These are phyloP conservation scores for Penicillium alfredii DNA, from an alignment of 495 filamentous ascomycete species.

Conservation along the genomic window DNA sequence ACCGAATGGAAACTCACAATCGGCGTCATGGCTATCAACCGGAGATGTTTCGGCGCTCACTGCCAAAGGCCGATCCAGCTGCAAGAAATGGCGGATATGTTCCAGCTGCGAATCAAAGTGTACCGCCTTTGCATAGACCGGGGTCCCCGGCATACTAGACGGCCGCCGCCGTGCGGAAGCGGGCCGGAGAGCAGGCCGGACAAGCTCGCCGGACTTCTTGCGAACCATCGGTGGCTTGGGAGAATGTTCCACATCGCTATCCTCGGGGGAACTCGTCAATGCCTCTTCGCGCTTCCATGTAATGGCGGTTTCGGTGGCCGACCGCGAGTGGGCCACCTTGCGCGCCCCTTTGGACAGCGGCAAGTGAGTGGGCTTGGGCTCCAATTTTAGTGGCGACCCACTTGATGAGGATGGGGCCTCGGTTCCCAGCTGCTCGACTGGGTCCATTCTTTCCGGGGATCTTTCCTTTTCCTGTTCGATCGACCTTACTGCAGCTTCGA, in stretches of 20 bases:
- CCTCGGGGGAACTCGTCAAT: slow-evolving; percentile 57
- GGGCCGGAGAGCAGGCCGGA: slow-evolving; percentile 82
- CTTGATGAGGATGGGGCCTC: slow-evolving; percentile 29
- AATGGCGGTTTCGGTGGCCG: slow-evolving; percentile 71
- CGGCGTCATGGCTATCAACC: slow-evolving; percentile 75
- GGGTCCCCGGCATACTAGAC: slow-evolving; percentile 95
- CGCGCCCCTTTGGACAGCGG: slow-evolving; percentile 51
- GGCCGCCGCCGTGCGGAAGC: slow-evolving; percentile 66
- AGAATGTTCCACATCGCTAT: slow-evolving; percentile 49
- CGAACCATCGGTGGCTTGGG: slow-evolving; percentile 80
- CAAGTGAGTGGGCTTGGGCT: slow-evolving; percentile 18
- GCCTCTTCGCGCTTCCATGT: slow-evolving; percentile 47
- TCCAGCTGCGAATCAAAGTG: slow-evolving; percentile 94
- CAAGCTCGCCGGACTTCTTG: slow-evolving; percentile 97
- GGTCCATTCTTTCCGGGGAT: slow-evolving; percentile 51
- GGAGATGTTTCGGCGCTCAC: slow-evolving; percentile 96
- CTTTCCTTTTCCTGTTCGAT: slow-evolving; percentile 62
- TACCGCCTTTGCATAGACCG: slow-evolving; percentile 88
- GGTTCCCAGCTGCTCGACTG: slow-evolving; percentile 31
- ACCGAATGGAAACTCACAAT: slow-evolving; percentile 80
- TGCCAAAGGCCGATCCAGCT: slow-evolving; percentile 86
- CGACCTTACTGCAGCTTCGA: slow-evolving; percentile 75
- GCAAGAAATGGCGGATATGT: slow-evolving; percentile 90
- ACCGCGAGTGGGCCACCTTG: slow-evolving; percentile 75
- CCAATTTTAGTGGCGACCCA: slow-evolving; percentile 1